A percentile compares a stretch with the other conserved stretches of the same genome.
phyloP scores from a whole-genome alignment of 2,329 filamentous ascomycete species.

The Xenoacremonium recifei region DNA sequence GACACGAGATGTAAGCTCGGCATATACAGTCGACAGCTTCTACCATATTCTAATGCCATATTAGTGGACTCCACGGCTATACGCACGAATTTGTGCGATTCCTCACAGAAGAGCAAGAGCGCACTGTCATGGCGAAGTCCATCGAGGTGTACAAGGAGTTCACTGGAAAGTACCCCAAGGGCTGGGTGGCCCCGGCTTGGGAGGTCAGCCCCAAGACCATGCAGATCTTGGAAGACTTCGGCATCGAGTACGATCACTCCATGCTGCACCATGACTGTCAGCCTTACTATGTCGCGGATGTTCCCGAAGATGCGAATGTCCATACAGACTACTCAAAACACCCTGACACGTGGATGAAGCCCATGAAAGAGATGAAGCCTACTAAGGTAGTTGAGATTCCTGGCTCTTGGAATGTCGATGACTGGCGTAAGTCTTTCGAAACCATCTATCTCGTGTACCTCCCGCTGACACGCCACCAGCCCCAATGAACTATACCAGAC shows the following conservation, averaged over 20 bases:
- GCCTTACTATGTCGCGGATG: slow-evolving; percentile 32
- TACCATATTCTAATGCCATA: neutral
- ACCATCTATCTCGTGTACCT: neutral
- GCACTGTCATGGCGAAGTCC: slow-evolving; percentile 17
- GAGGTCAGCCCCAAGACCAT: slow-evolving; percentile 23
- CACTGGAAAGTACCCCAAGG: slow-evolving; percentile 37
- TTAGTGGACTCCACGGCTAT: slow-evolving; percentile 15
- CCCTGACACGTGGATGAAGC: slow-evolving; percentile 16
- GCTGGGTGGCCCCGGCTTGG: slow-evolving; percentile 40
- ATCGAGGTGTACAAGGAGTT: slow-evolving; percentile 23
- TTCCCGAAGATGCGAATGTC: slow-evolving; percentile 10
- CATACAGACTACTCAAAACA: slow-evolving; percentile 17
- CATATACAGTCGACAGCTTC: too few relatives aligned
- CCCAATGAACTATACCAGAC: slow-evolving; percentile 27
- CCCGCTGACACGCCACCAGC: neutral
- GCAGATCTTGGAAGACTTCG: slow-evolving; percentile 37
- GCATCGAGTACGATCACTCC: slow-evolving; percentile 44
- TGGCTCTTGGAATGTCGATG: slow-evolving; percentile 45
- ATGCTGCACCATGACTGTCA: slow-evolving; percentile 49
- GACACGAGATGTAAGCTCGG: slow-evolving; percentile 15
- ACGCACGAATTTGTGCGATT: slow-evolving; percentile 17
- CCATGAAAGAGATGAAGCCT: slow-evolving; percentile 15
- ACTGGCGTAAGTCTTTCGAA: slow-evolving; percentile 38
- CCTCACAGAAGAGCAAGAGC: slow-evolving; percentile 14
- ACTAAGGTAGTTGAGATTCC: slow-evolving; percentile 42